A percentile compares a stretch with the other conserved stretches of the same genome.
phyloP scores from a whole-genome alignment of 2,329 filamentous ascomycete species.

The Aspergillus ochraceoroseus region DNA sequence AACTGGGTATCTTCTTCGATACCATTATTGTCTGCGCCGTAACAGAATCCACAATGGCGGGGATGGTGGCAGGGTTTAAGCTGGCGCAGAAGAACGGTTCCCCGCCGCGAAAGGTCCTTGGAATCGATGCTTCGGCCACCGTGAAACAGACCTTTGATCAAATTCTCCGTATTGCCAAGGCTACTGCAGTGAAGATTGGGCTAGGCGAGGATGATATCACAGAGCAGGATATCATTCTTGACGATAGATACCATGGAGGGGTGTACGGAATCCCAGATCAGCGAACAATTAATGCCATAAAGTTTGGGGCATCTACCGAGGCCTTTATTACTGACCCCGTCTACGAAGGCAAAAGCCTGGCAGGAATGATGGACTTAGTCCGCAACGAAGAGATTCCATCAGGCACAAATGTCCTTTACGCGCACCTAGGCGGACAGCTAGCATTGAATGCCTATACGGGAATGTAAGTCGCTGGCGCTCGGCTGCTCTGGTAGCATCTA shows the following conservation, averaged over 20 bases:
- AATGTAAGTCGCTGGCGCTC: too few relatives aligned
- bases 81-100: slow-evolving; percentile 46
- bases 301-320: slow-evolving; percentile 9
- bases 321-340: slow-evolving; percentile 13
- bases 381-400: slow-evolving; percentile 3
- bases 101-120: slow-evolving; percentile 51
- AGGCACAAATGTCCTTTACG: slow-evolving; percentile 11
- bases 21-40: slow-evolving; percentile 65
- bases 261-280: slow-evolving; percentile 12
- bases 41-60: slow-evolving; percentile 65
- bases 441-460: slow-evolving; percentile 11
- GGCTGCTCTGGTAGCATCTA: too few relatives aligned
- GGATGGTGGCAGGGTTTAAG: slow-evolving; percentile 69
- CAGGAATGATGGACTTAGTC: slow-evolving; percentile 11
- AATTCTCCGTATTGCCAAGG: slow-evolving; percentile 61
- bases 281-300: slow-evolving; percentile 9
- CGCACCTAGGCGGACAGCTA: slow-evolving; percentile 10
- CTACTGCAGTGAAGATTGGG: slow-evolving; percentile 60
- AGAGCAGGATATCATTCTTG: slow-evolving; percentile 31
- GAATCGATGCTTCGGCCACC: slow-evolving; percentile 61
- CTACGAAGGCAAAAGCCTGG: slow-evolving; percentile 10
- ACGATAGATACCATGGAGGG: slow-evolving; percentile 9
- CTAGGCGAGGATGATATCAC: slow-evolving; percentile 56
- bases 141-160: slow-evolving; percentile 59
- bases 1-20: slow-evolving; percentile 61